phyloP scores from a whole-genome alignment of 2,329 filamentous ascomycete species.

The Ophiocordyceps camponoti-saundersi region DNA sequence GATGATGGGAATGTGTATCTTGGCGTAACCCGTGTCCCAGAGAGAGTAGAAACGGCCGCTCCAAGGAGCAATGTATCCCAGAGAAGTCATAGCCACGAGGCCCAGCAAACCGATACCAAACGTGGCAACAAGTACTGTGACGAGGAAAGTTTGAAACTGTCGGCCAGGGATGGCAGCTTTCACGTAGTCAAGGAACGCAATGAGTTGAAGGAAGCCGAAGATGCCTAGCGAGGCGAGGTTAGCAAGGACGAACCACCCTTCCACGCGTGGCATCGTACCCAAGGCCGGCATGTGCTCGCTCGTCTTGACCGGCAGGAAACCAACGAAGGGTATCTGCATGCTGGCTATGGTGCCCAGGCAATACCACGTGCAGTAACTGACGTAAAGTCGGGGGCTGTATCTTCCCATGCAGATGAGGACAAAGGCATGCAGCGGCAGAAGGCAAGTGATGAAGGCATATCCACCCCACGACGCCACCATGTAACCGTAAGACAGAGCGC shows the following conservation, averaged over 20 bases:
- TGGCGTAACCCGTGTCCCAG: constrained; percentile 97
- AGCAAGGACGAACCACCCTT: constrained; percentile 2
- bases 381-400: constrained; percentile 85
- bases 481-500: constrained; percentile 95
- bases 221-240: constrained; percentile 43
- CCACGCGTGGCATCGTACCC: constrained; percentile 30
- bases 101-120: constrained; percentile 58
- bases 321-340: constrained; percentile 99
- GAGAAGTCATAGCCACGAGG: constrained; percentile 72
- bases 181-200: constrained; percentile 83
- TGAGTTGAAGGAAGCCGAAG: constrained; percentile 86
- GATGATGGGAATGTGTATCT: constrained; percentile 98
- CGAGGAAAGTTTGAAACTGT: constrained; percentile 85
- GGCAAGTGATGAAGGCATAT: constrained; percentile 97
- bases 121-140: constrained; percentile 54
- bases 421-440: constrained; percentile 86
- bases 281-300: constrained; percentile 98
- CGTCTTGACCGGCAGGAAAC: constrained; percentile 88
- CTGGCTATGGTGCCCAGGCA: constrained; percentile 87
- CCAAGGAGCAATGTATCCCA: constrained; percentile 92
- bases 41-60: constrained; percentile 97
- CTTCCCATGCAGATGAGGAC: constrained; percentile 93
- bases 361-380: constrained; percentile 97
- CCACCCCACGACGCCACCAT: constrained; percentile 99
- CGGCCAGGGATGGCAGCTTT: constrained; percentile 76